Evolutionary conservation across 1,284 basidiomycete genomes (phyloP).

Genomic region (Boletus hoseneyae): DNA sequence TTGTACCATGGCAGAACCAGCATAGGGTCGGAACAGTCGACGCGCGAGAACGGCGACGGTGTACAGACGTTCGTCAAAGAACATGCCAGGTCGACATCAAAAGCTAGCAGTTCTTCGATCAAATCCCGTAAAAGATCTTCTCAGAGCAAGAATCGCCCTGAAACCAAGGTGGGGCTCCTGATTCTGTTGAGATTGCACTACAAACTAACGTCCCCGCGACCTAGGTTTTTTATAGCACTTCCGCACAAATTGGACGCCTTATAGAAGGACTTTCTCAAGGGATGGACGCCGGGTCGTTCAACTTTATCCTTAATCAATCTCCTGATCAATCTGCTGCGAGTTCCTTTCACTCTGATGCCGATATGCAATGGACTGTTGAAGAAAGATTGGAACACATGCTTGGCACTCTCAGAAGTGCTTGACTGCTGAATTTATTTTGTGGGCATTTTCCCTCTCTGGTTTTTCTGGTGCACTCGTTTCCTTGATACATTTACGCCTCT

Average conservation of each 20-base stretch:
- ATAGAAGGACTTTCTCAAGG: slow-evolving; percentile 77
- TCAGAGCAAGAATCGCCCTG: slow-evolving; percentile 58
- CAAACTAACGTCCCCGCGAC: slow-evolving; percentile 9
- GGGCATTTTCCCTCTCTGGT: slow-evolving; percentile 16
- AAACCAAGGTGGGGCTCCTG: slow-evolving; percentile 64
- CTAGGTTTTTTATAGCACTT: slow-evolving; percentile 77
- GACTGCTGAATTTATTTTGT: slow-evolving; percentile 26
- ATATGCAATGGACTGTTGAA: slow-evolving; percentile 67
- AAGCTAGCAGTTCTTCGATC: slow-evolving; percentile 58
- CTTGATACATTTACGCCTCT: slow-evolving; percentile 16
- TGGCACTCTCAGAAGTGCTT: slow-evolving; percentile 46
- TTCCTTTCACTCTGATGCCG: slow-evolving; percentile 59
- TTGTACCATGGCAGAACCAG: slow-evolving; percentile 64
- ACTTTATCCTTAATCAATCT: slow-evolving; percentile 47
- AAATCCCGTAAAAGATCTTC: slow-evolving; percentile 54
- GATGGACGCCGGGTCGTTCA: slow-evolving; percentile 78
- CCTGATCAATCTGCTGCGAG: slow-evolving; percentile 53
- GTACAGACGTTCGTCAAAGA: slow-evolving; percentile 72
- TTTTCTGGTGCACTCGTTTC: slow-evolving; percentile 11
- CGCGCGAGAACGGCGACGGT: slow-evolving; percentile 50
- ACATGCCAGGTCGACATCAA: slow-evolving; percentile 62
- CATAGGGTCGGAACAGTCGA: slow-evolving; percentile 70
- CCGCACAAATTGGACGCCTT: slow-evolving; percentile 73
- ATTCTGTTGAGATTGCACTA: slow-evolving; percentile 16
- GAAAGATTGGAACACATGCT: slow-evolving; percentile 75